phyloP scores from a whole-genome alignment of 352 stramenopile species.

The Hyaloperonospora brassicae region DNA sequence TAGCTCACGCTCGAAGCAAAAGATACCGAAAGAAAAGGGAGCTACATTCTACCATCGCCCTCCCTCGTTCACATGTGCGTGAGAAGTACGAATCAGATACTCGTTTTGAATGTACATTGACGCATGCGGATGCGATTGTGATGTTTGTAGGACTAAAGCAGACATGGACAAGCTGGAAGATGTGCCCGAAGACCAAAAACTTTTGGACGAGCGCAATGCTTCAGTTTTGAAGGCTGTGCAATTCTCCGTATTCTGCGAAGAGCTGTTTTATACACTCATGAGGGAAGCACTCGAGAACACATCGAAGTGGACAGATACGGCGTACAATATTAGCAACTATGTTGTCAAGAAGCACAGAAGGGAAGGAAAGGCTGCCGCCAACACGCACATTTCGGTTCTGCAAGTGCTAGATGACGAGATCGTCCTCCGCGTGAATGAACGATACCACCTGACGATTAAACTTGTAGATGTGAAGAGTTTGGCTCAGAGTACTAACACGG shows the following conservation, averaged over 20 bases:
- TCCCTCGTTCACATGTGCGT: slow-evolving; percentile 39
- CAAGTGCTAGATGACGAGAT: slow-evolving; percentile 81
- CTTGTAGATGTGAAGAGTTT: slow-evolving; percentile 56
- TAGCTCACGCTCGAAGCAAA: slow-evolving; percentile 35
- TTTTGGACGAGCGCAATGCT: slow-evolving; percentile 58
- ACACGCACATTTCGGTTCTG: slow-evolving; percentile 50
- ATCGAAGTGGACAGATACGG: slow-evolving; percentile 59
- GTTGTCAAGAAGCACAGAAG: slow-evolving; percentile 36
- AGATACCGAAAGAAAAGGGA: slow-evolving; percentile 26
- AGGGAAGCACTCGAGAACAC: slow-evolving; percentile 62
- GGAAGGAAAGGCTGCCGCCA: slow-evolving; percentile 18
- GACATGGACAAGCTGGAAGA: slow-evolving; percentile 53
- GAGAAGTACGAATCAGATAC: background rate
- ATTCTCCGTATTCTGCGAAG: slow-evolving; percentile 83
- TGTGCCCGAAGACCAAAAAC: slow-evolving; percentile 50
- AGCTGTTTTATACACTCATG: slow-evolving; percentile 80
- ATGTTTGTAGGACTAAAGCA: slow-evolving; percentile 34
- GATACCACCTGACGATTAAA: slow-evolving; percentile 61
- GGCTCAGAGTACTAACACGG: slow-evolving; percentile 12
- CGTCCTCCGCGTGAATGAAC: slow-evolving; percentile 63
- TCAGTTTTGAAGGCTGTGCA: slow-evolving; percentile 71
- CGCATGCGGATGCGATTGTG: background rate
- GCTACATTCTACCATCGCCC: slow-evolving; percentile 40
- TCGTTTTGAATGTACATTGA: slow-evolving; percentile 1
- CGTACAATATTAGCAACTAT: slow-evolving; percentile 61